A percentile compares a stretch with the other conserved stretches of the same genome.
phyloP scores from a whole-genome alignment of 2,329 filamentous ascomycete species.

The Amauroascus niger region DNA sequence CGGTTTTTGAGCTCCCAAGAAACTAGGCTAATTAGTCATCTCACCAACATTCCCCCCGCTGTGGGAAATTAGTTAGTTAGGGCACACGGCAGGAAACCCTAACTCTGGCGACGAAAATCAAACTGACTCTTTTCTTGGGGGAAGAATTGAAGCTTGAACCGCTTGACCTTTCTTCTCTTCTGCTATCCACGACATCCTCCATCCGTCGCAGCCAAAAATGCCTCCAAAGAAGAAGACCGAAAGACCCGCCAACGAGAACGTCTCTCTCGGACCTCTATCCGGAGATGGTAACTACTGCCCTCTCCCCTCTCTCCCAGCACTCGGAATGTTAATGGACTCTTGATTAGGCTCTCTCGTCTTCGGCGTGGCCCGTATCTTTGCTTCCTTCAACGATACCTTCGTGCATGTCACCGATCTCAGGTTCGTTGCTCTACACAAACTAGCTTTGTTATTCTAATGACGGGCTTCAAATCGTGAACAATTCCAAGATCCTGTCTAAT shows the following conservation, averaged over 20 bases:
- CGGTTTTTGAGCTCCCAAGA: background rate
- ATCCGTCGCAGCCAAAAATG: constrained; percentile 57
- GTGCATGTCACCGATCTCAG: constrained; percentile 99
- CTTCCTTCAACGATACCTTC: constrained; percentile 87
- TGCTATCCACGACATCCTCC: constrained; percentile 34
- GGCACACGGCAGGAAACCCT: constrained; percentile 14
- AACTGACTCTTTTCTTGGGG: background rate
- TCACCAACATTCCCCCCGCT: background rate
- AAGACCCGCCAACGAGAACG: constrained; percentile 82
- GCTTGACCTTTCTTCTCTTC: constrained; percentile 26
- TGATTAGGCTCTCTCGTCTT: constrained; percentile 82
- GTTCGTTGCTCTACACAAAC: constrained; percentile 41
- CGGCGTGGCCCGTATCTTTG: constrained; percentile 95
- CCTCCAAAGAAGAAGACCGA: constrained; percentile 83
- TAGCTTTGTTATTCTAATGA: background rate
- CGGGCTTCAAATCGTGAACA: too few species aligned
- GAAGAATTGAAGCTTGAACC: background rate
- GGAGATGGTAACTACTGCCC: constrained; percentile 62
- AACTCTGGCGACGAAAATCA: constrained; percentile 1
- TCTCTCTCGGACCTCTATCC: constrained; percentile 93
- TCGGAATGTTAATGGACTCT: constrained; percentile 15
- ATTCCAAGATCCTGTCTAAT: constrained; percentile 13
- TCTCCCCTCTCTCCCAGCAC: background rate
- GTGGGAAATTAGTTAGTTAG: constrained; percentile 14
- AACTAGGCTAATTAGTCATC: background rate